A percentile compares a stretch with the other conserved stretches of the same genome.
Evolutionary conservation across 345 rosid species (phyloP).

Genomic region (Erodium maritimum): DNA sequence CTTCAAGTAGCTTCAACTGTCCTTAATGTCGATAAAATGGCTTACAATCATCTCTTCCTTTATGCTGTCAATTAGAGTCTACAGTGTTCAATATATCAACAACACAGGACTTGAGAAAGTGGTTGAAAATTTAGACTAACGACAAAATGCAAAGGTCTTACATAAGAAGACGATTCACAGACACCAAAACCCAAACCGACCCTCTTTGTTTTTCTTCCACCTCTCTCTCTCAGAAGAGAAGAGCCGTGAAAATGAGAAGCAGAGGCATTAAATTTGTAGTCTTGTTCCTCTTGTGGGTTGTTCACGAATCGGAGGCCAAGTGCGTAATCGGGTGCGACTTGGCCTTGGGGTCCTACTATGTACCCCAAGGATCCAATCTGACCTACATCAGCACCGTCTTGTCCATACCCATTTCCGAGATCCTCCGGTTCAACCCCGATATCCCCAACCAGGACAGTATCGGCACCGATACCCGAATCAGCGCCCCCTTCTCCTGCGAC

Average conservation of each 20-base stretch:
- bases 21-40: too few relatives aligned
- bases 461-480: constrained; percentile 12
- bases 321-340: constrained; percentile 30
- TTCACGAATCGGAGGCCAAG: constrained; percentile 15
- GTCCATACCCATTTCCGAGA: constrained; percentile 9
- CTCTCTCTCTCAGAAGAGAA: too few relatives aligned
- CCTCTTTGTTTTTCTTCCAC: too few relatives aligned
- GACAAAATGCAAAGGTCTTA: too few relatives aligned
- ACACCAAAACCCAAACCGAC: not conserved
- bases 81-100: too few relatives aligned
- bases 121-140: too few relatives aligned
- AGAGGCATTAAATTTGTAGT: not conserved
- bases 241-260: not conserved
- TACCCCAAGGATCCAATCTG: constrained; percentile 26
- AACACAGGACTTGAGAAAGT: too few relatives aligned
- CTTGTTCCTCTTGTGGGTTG: constrained; percentile 7
- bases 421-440: constrained; percentile 23
- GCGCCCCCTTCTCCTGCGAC: constrained; percentile 32
- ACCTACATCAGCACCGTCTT: constrained; percentile 30
- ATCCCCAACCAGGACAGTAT: constrained; percentile 16
- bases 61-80: too few relatives aligned
- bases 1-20: too few relatives aligned
- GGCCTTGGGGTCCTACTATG: constrained; percentile 33
- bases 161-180: too few relatives aligned
- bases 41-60: too few relatives aligned